phyloP scores from a whole-genome alignment of 768 basidiomycete species.

The Mycena albidolilacea region DNA sequence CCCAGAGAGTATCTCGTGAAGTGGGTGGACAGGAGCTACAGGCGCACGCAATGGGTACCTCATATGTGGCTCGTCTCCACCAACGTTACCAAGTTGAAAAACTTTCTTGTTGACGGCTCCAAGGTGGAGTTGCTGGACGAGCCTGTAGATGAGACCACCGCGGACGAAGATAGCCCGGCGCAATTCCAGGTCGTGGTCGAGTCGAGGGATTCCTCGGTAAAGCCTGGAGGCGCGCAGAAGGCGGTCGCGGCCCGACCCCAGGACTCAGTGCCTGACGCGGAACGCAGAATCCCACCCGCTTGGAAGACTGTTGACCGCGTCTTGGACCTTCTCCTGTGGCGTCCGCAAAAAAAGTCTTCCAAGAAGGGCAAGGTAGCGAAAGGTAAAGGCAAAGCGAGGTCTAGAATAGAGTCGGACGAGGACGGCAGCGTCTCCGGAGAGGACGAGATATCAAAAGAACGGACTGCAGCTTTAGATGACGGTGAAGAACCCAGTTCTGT shows the following conservation, averaged over 20 bases:
- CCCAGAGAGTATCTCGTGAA: slow-evolving; percentile 97
- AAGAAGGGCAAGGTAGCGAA: slow-evolving; percentile 23
- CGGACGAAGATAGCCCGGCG: slow-evolving; percentile 44
- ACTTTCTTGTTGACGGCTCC: slow-evolving; percentile 81
- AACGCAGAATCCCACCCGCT: slow-evolving; percentile 76
- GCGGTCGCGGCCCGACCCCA: slow-evolving; percentile 45
- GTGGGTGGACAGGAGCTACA: slow-evolving; percentile 86
- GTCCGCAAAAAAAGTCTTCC: slow-evolving; percentile 49
- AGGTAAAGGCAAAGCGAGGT: slow-evolving; percentile 41
- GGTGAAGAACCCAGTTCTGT: slow-evolving; percentile 76
- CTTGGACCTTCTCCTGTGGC: slow-evolving; percentile 83
- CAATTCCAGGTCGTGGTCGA: slow-evolving; percentile 60
- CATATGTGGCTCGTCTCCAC: slow-evolving; percentile 90
- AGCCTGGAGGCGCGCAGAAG: slow-evolving; percentile 44
- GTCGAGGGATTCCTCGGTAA: slow-evolving; percentile 52
- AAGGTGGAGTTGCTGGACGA: slow-evolving; percentile 76
- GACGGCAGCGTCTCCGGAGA: slow-evolving; percentile 49
- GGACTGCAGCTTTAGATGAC: slow-evolving; percentile 61
- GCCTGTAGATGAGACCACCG: slow-evolving; percentile 53
- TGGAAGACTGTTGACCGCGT: slow-evolving; percentile 97
- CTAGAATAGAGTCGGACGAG: slow-evolving; percentile 46
- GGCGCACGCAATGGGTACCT: slow-evolving; percentile 89
- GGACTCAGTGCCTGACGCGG: slow-evolving; percentile 76
- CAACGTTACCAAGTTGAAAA: slow-evolving; percentile 76
- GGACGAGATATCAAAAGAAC: slow-evolving; percentile 50